Conservation (phyloP, 2,329 filamentous ascomycete genomes). For the Aspergillus fumigatiaffinis region DNA sequence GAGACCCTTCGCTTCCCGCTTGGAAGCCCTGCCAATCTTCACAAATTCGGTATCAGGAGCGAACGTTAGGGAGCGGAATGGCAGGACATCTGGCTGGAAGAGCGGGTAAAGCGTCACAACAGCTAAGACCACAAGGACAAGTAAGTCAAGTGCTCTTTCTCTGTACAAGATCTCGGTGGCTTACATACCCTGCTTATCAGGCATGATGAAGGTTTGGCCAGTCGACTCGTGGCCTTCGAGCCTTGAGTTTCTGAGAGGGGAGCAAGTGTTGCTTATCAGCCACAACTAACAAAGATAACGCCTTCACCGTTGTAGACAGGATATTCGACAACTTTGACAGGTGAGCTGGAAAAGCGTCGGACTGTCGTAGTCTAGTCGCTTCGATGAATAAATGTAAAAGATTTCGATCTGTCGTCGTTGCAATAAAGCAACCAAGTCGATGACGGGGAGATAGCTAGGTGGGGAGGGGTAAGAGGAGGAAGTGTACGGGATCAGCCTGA, state of each 20-base stretch:
- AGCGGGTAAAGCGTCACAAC: conserved; percentile 31
- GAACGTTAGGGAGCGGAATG: conserved; percentile 33
- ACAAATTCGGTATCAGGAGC: conserved; percentile 21
- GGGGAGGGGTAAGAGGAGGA: conserved; percentile 11
- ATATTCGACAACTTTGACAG: background rate
- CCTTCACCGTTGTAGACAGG: background rate
- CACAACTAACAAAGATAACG: background rate
- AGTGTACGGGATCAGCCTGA: conserved; percentile 20
- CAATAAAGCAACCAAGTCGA: conserved; percentile 1
- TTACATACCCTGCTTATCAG: conserved; percentile 21
- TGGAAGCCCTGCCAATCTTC: conserved; percentile 42
- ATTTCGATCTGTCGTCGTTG: background rate
- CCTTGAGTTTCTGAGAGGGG: background rate
- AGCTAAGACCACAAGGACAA: conserved; percentile 20
- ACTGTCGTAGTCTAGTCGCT: background rate
- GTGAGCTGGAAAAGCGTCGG: too few species aligned
- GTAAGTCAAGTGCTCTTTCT: conserved; percentile 6
- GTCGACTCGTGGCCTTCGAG: background rate
- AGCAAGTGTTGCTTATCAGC: background rate
- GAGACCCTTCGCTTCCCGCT: conserved; percentile 34
- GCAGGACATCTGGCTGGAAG: conserved; percentile 19
- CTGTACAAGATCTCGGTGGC: background rate
- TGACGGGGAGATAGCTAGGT: conserved; percentile 1
- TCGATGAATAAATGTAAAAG: background rate
- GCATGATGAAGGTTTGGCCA: conserved; percentile 15